Percentiles rank a stretch among this genome's conserved stretches.
These are phyloP conservation scores for Blastocystis sp. DNA, from an alignment of 352 stramenopile genomes.

Conservation along the genomic window DNA sequence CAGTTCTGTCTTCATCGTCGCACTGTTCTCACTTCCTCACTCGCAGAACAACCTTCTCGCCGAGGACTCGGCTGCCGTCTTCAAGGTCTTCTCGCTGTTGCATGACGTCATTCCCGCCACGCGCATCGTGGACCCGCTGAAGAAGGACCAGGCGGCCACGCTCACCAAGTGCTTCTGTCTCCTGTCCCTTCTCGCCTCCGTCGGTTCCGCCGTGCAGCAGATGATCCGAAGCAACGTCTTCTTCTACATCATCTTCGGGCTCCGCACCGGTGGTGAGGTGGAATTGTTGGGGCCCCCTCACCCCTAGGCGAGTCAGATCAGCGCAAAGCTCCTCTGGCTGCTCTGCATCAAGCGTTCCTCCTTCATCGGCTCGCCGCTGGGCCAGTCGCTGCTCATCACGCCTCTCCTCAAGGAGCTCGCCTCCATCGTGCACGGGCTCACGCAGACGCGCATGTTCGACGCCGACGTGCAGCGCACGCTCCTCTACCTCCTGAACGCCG, in stretches of 20 bases:
- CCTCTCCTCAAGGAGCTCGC: not conserved
- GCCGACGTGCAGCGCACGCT: not conserved
- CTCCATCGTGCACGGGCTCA: not conserved
- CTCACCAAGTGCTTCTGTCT: slow-evolving; percentile 16
- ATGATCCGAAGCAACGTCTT: slow-evolving; percentile 38
- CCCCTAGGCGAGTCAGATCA: not conserved
- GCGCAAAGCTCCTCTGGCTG: slow-evolving; percentile 38
- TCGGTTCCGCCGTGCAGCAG: slow-evolving; percentile 32
- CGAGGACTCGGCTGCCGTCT: slow-evolving; percentile 6
- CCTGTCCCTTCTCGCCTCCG: not conserved
- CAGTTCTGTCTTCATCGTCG: slow-evolving; percentile 6
- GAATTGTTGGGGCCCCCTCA: not conserved
- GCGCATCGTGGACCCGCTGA: not conserved
- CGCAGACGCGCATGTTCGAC: too few species aligned
- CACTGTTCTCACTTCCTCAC: not conserved
- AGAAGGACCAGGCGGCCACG: not conserved
- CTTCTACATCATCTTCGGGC: slow-evolving; percentile 21
- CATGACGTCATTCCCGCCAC: slow-evolving; percentile 17
- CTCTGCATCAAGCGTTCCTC: slow-evolving; percentile 8
- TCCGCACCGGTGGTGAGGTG: slow-evolving; percentile 6
- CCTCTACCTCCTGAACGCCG: slow-evolving; percentile 27
- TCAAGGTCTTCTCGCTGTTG: slow-evolving; percentile 6
- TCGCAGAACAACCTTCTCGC: slow-evolving; percentile 19
- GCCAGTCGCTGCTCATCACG: slow-evolving; percentile 1
- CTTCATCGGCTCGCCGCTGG: slow-evolving; percentile 12